These are phyloP conservation scores for sunflower (Helianthus annuus) DNA, from an alignment of 129 eudicot species.

Conservation along the genomic window DNA sequence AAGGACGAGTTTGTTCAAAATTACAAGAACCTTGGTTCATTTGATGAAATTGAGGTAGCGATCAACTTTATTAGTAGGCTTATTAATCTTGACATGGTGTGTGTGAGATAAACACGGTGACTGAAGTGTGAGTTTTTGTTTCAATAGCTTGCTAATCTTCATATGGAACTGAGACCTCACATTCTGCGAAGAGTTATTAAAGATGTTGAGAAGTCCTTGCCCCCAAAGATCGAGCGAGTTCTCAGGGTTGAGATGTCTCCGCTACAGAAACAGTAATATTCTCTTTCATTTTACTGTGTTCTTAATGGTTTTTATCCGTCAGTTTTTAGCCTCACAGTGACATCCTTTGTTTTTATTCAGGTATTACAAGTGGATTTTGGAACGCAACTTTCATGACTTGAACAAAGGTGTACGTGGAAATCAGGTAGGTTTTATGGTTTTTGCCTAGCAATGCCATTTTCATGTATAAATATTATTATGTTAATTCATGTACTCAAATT, in stretches of 20 bases:
- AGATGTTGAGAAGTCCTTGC: constrained; percentile 99
- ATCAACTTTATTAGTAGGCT: neutral
- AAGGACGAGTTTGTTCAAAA: constrained; percentile 94
- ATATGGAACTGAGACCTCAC: constrained; percentile 96
- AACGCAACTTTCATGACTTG: constrained; percentile 95
- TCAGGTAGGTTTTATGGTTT: constrained; percentile 55
- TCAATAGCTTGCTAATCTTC: constrained; percentile 93
- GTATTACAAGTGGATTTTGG: constrained; percentile 99
- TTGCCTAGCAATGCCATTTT: too few relatives aligned
- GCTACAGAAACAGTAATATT: constrained; percentile 87
- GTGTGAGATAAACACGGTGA: too few relatives aligned
- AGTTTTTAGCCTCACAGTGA: neutral
- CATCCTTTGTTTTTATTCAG: constrained; percentile 29
- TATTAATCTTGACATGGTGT: neutral
- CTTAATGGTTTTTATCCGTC: neutral
- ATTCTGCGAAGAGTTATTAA: constrained; percentile 95
- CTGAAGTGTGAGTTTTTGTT: neutral
- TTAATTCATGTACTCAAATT: too few relatives aligned
- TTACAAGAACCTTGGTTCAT: constrained; percentile 95
- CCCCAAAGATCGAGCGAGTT: constrained; percentile 97
- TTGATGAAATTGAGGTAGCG: constrained; percentile 85
- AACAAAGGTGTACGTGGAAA: constrained; percentile 99
- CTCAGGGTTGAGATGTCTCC: constrained; percentile 99
- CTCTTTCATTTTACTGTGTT: neutral
- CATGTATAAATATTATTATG: too few relatives aligned